Evolutionary conservation across 2,329 filamentous ascomycete species (phyloP).

Genomic region (Pseudodiploospora longispora): DNA sequence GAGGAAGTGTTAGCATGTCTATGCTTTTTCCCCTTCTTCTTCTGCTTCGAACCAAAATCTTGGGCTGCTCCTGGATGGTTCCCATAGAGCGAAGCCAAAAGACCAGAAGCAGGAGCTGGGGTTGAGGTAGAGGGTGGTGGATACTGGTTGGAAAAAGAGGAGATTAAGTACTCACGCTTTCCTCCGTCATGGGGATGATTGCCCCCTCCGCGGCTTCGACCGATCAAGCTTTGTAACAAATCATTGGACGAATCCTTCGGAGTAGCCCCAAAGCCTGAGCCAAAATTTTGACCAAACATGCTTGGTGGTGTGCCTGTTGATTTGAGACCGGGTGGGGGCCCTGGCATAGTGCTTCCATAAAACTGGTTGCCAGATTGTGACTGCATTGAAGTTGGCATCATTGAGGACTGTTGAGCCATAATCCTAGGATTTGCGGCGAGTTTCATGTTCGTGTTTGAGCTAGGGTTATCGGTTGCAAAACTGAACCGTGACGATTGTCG

Average conservation of each 20-base stretch:
- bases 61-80: constrained; percentile 77
- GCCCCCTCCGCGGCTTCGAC: constrained; percentile 58
- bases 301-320: constrained; percentile 89
- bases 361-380: constrained; percentile 59
- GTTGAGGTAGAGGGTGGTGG: constrained; percentile 72
- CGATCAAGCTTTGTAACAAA: constrained; percentile 73
- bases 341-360: constrained; percentile 79
- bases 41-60: constrained; percentile 93
- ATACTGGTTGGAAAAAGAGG: constrained; percentile 84
- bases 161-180: constrained; percentile 98
- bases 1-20: constrained; percentile 99
- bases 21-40: constrained; percentile 99
- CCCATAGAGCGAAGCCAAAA: constrained; percentile 87
- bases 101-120: constrained; percentile 81
- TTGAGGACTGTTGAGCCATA: constrained; percentile 79
- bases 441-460: constrained; percentile 52
- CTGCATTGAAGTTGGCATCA: constrained; percentile 65
- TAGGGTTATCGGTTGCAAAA: constrained; percentile 68
- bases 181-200: constrained; percentile 71
- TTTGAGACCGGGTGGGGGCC: constrained; percentile 90
- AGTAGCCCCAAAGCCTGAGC: constrained; percentile 57
- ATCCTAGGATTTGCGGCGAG: constrained; percentile 69
- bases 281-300: constrained; percentile 90
- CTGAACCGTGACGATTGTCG: constrained; percentile 82
- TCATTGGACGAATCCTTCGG: constrained; percentile 60